Evolutionary conservation across 257 asterid species (phyloP).

Genomic region (Nicotiana sylvestris): DNA sequence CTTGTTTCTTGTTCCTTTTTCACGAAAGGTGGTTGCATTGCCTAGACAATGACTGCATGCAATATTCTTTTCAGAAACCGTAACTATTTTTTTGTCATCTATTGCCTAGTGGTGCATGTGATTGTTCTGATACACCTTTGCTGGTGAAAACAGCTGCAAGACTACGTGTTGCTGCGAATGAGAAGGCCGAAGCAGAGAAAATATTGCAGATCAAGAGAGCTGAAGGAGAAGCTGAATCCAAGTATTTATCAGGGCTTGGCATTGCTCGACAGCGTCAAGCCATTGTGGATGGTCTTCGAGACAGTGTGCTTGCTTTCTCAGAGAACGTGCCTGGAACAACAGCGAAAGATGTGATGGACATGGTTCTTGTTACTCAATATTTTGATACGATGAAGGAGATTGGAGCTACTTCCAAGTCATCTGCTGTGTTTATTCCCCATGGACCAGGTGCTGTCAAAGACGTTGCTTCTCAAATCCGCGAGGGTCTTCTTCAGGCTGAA

Average conservation of each 20-base stretch:
- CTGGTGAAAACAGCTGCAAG: conserved; percentile 36
- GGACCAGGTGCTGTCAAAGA: conserved; percentile 46
- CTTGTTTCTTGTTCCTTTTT: not conserved
- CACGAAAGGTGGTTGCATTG: not conserved
- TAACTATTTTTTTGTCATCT: not conserved
- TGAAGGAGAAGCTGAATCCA: conserved; percentile 44
- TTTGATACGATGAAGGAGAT: conserved; percentile 40
- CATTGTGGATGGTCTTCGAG: conserved; percentile 37
- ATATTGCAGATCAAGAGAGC: conserved; percentile 39
- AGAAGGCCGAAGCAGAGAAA: conserved; percentile 47
- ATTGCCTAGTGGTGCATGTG: not conserved
- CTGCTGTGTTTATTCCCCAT: conserved; percentile 35
- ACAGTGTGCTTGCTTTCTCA: conserved; percentile 37
- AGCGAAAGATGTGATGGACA: conserved; percentile 40
- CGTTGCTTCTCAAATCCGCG: conserved; percentile 33
- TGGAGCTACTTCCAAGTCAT: conserved; percentile 36
- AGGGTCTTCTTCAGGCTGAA: conserved; percentile 35
- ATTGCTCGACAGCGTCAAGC: conserved; percentile 46
- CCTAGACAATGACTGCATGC: not conserved
- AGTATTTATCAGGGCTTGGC: conserved; percentile 38
- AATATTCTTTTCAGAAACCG: not conserved
- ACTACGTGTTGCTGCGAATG: conserved; percentile 40
- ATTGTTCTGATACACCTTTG: not conserved
- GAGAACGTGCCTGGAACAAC: conserved; percentile 41
- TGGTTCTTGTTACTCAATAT: conserved; percentile 41